Conservation (phyloP, 164 flowering plant species). For the Stephania yunnanensis region DNA sequence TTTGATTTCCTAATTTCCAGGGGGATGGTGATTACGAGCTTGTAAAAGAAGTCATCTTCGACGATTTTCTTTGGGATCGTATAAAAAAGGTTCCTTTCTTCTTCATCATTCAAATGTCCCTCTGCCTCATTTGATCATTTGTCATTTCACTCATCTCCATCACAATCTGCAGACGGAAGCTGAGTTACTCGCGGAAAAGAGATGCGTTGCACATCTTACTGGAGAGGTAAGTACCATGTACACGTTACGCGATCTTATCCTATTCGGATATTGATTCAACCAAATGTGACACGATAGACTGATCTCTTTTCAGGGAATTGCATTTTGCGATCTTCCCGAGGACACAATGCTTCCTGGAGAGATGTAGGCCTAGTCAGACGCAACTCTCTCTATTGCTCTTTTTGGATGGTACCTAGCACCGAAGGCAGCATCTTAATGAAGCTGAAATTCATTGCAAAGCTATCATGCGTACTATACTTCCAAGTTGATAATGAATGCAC, state of each 20-base stretch:
- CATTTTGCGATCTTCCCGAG: slow-evolving; percentile 82
- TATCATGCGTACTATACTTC: neutral
- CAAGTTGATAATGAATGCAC: slow-evolving; percentile 9
- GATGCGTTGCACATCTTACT: slow-evolving; percentile 88
- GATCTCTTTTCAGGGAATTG: slow-evolving; percentile 52
- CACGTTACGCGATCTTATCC: neutral
- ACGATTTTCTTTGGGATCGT: slow-evolving; percentile 69
- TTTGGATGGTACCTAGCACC: neutral
- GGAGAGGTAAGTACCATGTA: slow-evolving; percentile 59
- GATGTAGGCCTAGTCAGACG: slow-evolving; percentile 29
- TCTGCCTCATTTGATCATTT: neutral
- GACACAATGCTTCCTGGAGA: slow-evolving; percentile 99
- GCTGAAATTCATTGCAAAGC: neutral
- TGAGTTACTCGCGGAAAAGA: slow-evolving; percentile 89
- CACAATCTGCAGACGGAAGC: slow-evolving; percentile 67
- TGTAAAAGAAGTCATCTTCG: slow-evolving; percentile 68
- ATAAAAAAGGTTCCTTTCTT: slow-evolving; percentile 52
- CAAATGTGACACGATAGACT: neutral
- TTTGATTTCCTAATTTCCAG: slow-evolving; percentile 25
- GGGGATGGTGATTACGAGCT: slow-evolving; percentile 95
- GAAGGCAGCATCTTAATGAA: neutral
- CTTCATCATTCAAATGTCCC: slow-evolving; percentile 2
- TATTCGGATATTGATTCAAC: neutral
- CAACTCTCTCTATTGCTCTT: neutral
- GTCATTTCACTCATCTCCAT: neutral